Evolutionary conservation across 345 rosid species (phyloP), one percentile per base, ranked within the genome.

Genomic region (Toxicodendron radicans): DNA sequence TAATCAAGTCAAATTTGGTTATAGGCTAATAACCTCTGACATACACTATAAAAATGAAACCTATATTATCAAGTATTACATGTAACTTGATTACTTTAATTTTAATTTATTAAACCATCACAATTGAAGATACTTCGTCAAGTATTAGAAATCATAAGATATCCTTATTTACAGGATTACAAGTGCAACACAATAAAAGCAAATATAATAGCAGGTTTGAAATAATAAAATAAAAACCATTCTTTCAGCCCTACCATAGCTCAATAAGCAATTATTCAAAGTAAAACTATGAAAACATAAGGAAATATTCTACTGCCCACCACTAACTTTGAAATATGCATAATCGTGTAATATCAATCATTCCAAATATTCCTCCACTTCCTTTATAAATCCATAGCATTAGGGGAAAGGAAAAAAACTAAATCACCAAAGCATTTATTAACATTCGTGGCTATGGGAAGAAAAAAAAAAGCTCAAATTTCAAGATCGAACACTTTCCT

Each of bases 11-110:
- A 49, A 72, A 33, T 61, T 65, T 45, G 48, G 45, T 62, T 53
- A 68, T 57, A 62, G 41, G 67, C 73, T 41, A 32, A 82, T 69
- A 80, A 56, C 32, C n/a, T n/a, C 67, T 14, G 62, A 46, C 30
- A 24, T 30, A 35, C 5, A 21, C 45, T 10, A 41, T 48, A 32
- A 71, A 13, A 35, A 56, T 58, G 11, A 53, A 62, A 38, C 59
- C 11, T 52, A 35, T 38, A 63, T 30, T 8, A 53, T 24, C 35
- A 64, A 64, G 14, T 14, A 20, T 3, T 13, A 3, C 0, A 7
- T 14, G 46, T 27, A 46, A 32, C 16, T 61, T 61, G 75, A 48
- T 32, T 61, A 12, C 58, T 62, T 59, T 61, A 43, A 49, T 45
- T 17, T 46, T 20, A 52, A 10, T 71, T 71, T 53, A 49, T 30